Conservation (phyloP, 2,329 filamentous ascomycete species). For the Akanthomyces uredinophilus region DNA sequence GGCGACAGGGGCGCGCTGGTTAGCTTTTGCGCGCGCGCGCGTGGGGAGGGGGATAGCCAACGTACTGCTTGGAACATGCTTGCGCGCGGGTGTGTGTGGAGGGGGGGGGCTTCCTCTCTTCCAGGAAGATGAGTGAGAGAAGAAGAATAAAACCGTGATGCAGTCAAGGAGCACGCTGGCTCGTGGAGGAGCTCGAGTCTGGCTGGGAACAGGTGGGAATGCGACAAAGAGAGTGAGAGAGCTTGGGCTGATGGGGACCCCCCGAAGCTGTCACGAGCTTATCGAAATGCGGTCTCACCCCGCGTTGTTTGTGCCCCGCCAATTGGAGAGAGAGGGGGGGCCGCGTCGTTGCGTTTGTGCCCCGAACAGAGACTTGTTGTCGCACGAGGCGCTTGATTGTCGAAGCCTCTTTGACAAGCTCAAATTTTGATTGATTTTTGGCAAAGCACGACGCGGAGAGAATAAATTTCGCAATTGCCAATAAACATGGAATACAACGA, state of each 20-base stretch:
- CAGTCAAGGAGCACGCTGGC: no score
- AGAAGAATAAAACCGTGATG: no score
- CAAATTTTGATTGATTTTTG: no score
- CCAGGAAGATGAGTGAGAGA: no score
- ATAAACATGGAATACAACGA: no score
- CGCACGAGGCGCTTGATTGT: no score
- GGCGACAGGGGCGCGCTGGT: background rate
- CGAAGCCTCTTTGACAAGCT: background rate
- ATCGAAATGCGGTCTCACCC: background rate
- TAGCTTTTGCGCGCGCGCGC: background rate
- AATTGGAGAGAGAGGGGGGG: background rate
- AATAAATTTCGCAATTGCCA: no score
- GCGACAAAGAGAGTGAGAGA: background rate
- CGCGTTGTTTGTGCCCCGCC: constrained; percentile 9
- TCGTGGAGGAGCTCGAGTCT: no score
- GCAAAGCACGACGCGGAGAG: no score
- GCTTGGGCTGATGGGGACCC: background rate
- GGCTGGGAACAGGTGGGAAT: background rate
- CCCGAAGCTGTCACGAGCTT: constrained; percentile 9
- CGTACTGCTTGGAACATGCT: background rate
- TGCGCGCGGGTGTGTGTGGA: background rate
- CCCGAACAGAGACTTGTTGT: no score
- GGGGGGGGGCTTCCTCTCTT: no score
- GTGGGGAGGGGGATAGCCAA: background rate
- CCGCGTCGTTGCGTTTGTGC: background rate